A percentile compares a stretch with the other conserved stretches of the same genome.
These are phyloP conservation scores for Leishmania aethiopica DNA, from an alignment of 208 protist species.

Conservation along the genomic window DNA sequence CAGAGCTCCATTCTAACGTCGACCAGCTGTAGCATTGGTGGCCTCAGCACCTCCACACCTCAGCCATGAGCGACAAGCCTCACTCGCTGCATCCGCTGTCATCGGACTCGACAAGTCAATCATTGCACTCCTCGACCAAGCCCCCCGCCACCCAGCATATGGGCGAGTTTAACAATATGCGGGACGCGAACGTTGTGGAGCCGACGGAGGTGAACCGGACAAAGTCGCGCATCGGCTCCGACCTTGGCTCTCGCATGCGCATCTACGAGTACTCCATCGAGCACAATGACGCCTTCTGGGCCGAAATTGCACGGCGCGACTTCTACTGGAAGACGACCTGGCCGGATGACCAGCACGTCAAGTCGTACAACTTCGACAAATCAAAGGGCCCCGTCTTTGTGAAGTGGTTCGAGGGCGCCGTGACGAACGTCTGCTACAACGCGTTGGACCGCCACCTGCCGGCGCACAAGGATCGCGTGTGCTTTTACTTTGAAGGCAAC, in stretches of 20 bases:
- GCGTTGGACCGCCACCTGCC: conserved; percentile 83
- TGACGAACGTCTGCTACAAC: conserved; percentile 93
- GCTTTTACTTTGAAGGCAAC: conserved; percentile 92
- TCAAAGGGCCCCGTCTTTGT: conserved; percentile 61
- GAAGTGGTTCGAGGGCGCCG: conserved; percentile 85
- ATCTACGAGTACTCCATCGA: conserved; percentile 71
- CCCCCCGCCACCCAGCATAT: neutral
- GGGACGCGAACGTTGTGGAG: conserved; percentile 17
- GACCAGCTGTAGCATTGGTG: neutral
- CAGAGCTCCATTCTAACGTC: neutral
- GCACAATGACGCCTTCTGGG: conserved; percentile 73
- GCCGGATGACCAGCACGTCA: conserved; percentile 52
- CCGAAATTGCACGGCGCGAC: conserved; percentile 51
- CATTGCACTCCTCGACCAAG: neutral
- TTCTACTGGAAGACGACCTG: conserved; percentile 78
- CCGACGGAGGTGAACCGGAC: conserved; percentile 22
- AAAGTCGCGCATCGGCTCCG: conserved; percentile 45
- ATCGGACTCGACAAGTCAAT: neutral
- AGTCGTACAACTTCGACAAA: conserved; percentile 82
- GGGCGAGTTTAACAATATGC: conserved; percentile 44
- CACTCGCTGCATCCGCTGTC: neutral
- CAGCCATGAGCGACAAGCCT: conserved; percentile 7
- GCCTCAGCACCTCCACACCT: neutral
- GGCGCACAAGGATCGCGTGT: conserved; percentile 66
- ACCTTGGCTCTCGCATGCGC: conserved; percentile 51